Base-by-base conservation (phyloP, 108 stramenopile genomes). In the Cyclotella sp. region DNA sequence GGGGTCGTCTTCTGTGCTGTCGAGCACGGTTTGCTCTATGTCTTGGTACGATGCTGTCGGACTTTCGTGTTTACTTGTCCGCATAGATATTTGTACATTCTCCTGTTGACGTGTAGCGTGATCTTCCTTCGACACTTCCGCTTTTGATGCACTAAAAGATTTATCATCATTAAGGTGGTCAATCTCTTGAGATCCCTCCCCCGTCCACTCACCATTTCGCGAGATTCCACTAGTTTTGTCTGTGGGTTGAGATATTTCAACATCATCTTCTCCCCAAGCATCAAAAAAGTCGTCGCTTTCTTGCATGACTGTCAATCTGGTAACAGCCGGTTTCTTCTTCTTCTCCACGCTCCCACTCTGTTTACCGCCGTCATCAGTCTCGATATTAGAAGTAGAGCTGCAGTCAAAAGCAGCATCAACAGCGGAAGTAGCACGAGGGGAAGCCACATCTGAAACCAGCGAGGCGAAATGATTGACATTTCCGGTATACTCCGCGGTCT, bases 221-320 rank as follows among this genome's bases (percentile, higher is more conserved):
- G 21, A 55, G 11, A 19, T 24, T 3, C n/a, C 24, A 57, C 8
- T 57, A 3, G 24, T 57, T 57, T 7, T 57, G 24, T 57, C 55
- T 26, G 12, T 8, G 12, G n/a, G 55, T 3, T 26, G 22, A 19
- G 22, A 57, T 13, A 2, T 2, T 6, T 12, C 19, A 57, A 39
- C 18, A 10, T 39, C 15, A 13, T 66, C 24, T 14, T 66, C 67
- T 21, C 67, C 67, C 67, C 67, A 68, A 51, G 67, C 28, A 68
- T 68, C 51, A 42, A 68, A 68, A 16, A 44, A 39, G 21, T 68
- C 67, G 30, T 53, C 49, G 14, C 42, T 53, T 8, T 21, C 51
- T 16, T 18, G 18, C 12, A 10, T 40, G 9, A 18, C 34, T 29
- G 49, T 12, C 21, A 68, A 53, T 52, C 52, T 68, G 30, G 67